Evolutionary conservation across 441 rosid genomes (phyloP), one percentile per base, ranked within the genome.

Genomic region (Jatropha multifida): DNA sequence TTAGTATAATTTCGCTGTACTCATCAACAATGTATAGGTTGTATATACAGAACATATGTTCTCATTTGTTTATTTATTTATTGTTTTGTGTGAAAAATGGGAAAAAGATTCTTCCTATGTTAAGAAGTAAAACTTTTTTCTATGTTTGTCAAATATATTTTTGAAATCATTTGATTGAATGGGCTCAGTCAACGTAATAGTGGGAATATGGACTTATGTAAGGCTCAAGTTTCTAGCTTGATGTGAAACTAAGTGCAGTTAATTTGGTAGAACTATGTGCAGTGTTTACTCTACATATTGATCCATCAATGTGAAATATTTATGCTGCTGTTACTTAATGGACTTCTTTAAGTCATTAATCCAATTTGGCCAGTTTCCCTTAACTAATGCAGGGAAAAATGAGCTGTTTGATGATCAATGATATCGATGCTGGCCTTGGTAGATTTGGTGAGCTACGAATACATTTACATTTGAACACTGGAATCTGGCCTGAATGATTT

Each of bases 401-500:
- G 96, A 93, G 94, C 77, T 94, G 97, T 86, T 88, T 93, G 80
- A 90, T 95, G 97, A 87, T 95, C 86, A 92, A 93, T 86, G 98
- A 95, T 79, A 85, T 93, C 77, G 99, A 95, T 86, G 99, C 96
- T 77, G 99, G 99, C 74, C 92, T 92, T 75, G 98, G 99, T 71
- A 89, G 98, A 92, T 95, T 95, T 80, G 98, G 99, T 95, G 77
- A 87, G 91, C 74, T 77, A 60, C 42, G 41, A 60, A 82, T 76
- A 54, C 63, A 51, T 32, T 70, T 73, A 48, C 70, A 46, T 69
- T 64, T 55, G 68, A 62, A 62, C 38, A 48, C 27, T 42, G 55
- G 61, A 49, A 66, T 76, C 65, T 51, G 65, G 26, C 58, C 26
- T 26, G 63, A 42, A 71, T 42, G 68, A 42, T 77, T 40, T 27